Evolutionary conservation across 768 basidiomycete genomes (phyloP).

Genomic region (Mycena floridula): DNA sequence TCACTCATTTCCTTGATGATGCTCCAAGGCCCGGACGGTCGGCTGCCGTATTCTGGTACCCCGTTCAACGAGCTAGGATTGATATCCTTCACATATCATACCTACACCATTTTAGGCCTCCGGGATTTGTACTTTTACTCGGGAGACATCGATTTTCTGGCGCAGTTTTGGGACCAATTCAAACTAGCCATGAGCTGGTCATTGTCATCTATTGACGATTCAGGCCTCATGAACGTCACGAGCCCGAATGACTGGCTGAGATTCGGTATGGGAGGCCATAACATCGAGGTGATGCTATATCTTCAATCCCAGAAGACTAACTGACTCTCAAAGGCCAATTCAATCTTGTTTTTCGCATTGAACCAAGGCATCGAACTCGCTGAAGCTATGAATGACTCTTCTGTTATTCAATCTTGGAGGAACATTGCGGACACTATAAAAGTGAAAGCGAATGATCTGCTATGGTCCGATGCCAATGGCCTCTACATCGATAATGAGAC

Average conservation of each 20-base stretch:
- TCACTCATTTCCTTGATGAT: background rate
- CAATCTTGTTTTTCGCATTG: background rate
- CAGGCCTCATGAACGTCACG: constrained; percentile 28
- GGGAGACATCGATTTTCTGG: constrained; percentile 25
- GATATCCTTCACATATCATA: constrained; percentile 24
- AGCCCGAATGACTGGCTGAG: constrained; percentile 29
- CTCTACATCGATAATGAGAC: constrained; percentile 31
- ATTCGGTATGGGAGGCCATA: constrained; percentile 27
- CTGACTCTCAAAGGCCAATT: background rate
- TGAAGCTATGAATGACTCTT: background rate
- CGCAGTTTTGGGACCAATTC: constrained; percentile 26
- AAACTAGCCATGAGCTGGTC: constrained; percentile 28
- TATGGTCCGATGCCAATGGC: constrained; percentile 25
- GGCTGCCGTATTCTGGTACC: constrained; percentile 26
- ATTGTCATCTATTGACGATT: constrained; percentile 20
- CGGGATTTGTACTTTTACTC: constrained; percentile 26
- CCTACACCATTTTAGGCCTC: constrained; percentile 26
- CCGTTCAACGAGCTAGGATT: constrained; percentile 13
- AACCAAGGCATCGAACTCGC: background rate
- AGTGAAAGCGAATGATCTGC: constrained; percentile 21
- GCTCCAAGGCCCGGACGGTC: constrained; percentile 15
- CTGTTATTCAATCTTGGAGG: background rate
- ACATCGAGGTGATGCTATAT: constrained; percentile 4
- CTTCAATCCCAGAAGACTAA: background rate
- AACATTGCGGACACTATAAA: constrained; percentile 16